Evolutionary conservation across 345 rosid species (phyloP).

Genomic region (Salix viminalis): DNA sequence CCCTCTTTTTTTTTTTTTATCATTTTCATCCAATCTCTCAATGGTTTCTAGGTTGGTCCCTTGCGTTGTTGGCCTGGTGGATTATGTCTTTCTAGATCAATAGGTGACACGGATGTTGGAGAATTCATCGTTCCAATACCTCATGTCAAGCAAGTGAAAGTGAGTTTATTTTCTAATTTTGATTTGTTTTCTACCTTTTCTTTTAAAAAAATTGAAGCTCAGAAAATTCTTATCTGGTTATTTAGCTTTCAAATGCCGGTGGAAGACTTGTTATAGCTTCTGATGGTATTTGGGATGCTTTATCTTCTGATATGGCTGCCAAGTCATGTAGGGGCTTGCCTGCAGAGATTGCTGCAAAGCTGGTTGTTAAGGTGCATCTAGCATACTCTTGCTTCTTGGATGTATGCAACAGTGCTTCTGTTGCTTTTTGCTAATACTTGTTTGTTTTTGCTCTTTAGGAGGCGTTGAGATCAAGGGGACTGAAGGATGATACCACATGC

Average conservation of each 20-base stretch:
- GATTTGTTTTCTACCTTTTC: not conserved
- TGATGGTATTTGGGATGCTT: slow-evolving; percentile 98
- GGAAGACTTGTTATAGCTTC: slow-evolving; percentile 97
- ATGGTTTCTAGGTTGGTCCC: slow-evolving; percentile 73
- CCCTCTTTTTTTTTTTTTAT: not conserved
- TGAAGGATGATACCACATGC: slow-evolving; percentile 99
- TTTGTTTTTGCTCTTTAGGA: slow-evolving; percentile 46
- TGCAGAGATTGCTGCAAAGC: slow-evolving; percentile 94
- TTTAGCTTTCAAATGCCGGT: slow-evolving; percentile 84
- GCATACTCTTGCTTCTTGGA: not conserved
- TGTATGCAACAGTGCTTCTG: not conserved
- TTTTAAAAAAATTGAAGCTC: slow-evolving; percentile 5
- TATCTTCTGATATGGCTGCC: slow-evolving; percentile 93
- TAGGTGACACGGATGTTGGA: slow-evolving; percentile 98
- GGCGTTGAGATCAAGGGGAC: slow-evolving; percentile 91
- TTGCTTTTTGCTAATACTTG: not conserved
- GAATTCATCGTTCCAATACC: slow-evolving; percentile 97
- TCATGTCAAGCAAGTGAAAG: slow-evolving; percentile 99
- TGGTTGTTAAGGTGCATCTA: slow-evolving; percentile 79
- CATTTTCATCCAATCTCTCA: slow-evolving; percentile 8
- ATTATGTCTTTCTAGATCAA: slow-evolving; percentile 94
- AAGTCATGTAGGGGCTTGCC: slow-evolving; percentile 91
- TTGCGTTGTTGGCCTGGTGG: slow-evolving; percentile 99
- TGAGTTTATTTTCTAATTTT: slow-evolving; percentile 19
- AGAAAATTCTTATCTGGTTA: slow-evolving; percentile 10